Percentiles rank a stretch among this genome's conserved stretches.
These are phyloP conservation scores for Hanseniaspora uvarum DNA, from an alignment of 1,139 yeast genomes.

Conservation along the genomic window DNA sequence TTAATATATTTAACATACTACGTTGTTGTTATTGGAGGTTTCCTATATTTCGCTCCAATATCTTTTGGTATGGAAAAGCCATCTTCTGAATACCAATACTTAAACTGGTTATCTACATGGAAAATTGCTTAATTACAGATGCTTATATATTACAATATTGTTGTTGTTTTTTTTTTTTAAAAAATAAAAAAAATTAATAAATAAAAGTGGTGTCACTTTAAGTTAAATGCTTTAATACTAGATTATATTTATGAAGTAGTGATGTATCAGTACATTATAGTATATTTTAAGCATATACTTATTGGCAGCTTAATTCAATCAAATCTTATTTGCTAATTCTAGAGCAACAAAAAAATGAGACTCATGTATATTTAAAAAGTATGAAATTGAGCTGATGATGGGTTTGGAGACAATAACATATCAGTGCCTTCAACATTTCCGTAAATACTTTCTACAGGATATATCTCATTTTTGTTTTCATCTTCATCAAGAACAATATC, in stretches of 20 bases:
- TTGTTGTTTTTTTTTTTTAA: not conserved
- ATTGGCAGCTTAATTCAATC: too few relatives aligned
- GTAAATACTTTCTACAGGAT: constrained; percentile 27
- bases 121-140: constrained; percentile 33
- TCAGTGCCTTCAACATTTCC: constrained; percentile 28
- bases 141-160: not conserved
- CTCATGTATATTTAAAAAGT: constrained; percentile 14
- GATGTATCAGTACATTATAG: too few relatives aligned
- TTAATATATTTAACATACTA: constrained; percentile 39
- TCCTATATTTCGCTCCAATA: constrained; percentile 63
- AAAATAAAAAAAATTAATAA: too few relatives aligned
- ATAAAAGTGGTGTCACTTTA: too few relatives aligned
- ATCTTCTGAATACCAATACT: constrained; percentile 51
- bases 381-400: constrained; percentile 20
- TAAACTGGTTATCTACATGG: constrained; percentile 76
- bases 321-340: too few relatives aligned
- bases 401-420: constrained; percentile 28
- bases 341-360: too few relatives aligned
- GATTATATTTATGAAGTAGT: too few relatives aligned
- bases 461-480: constrained; percentile 18
- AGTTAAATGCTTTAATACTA: too few relatives aligned
- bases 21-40: constrained; percentile 52
- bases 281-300: too few relatives aligned
- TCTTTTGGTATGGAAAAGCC: constrained; percentile 90
- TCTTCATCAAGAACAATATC: not conserved